phyloP scores from a whole-genome alignment of 2,329 filamentous ascomycete genomes.

The Colletotrichum cuscutae region DNA sequence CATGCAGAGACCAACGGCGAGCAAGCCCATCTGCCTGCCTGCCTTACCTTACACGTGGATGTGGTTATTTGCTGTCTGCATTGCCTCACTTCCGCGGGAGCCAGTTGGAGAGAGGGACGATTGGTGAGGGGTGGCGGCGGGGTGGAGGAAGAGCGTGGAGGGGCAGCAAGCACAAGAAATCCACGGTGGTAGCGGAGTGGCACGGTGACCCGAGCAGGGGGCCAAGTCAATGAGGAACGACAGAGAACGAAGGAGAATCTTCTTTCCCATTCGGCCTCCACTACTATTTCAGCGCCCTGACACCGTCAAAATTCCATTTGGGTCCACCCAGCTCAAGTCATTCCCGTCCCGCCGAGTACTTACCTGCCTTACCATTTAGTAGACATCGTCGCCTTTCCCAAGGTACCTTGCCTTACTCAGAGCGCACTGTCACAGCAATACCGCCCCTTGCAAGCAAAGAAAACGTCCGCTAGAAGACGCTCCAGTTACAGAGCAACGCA shows the following conservation, averaged over 20 bases:
- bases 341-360: background rate
- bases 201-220: background rate
- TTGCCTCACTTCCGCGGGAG: background rate
- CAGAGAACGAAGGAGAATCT: constrained; percentile 36
- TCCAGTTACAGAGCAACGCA: background rate
- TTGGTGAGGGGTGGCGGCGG: constrained; percentile 30
- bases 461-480: background rate
- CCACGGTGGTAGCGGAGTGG: background rate
- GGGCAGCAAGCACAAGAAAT: background rate
- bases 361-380: too few species aligned
- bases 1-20: background rate
- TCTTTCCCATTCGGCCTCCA: constrained; percentile 36
- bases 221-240: constrained; percentile 11
- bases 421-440: background rate
- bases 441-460: background rate
- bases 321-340: background rate
- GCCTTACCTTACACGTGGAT: background rate
- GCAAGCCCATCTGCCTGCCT: background rate
- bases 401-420: background rate
- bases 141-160: constrained; percentile 6
- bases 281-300: constrained; percentile 27
- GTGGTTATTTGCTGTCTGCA: background rate
- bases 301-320: constrained; percentile 13
- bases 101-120: constrained; percentile 18
- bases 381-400: background rate